A percentile compares a stretch with the other conserved stretches of the same genome.
Conservation (phyloP, 441 rosid species). For the Corymbia citriodora region DNA sequence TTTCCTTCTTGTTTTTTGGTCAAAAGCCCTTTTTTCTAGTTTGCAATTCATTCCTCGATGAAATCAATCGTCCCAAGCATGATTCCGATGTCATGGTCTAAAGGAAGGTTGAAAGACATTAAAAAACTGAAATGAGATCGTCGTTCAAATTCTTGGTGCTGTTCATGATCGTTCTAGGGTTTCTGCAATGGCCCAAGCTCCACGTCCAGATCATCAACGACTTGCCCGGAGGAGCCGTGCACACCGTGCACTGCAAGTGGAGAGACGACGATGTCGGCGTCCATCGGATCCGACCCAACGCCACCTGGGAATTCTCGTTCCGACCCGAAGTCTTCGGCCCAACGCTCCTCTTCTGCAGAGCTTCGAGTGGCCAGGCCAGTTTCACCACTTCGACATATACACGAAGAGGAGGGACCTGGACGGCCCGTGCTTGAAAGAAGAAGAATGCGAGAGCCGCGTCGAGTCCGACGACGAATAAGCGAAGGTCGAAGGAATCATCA, state of each 20-base stretch:
- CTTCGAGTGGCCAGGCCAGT: background rate
- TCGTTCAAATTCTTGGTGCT: background rate
- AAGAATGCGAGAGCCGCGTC: background rate
- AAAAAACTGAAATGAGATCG: background rate
- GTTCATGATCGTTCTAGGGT: background rate
- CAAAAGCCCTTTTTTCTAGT: background rate
- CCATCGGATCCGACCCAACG: background rate
- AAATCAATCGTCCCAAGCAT: background rate
- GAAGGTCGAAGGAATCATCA: background rate
- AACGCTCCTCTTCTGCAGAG: background rate
- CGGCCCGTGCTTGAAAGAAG: background rate
- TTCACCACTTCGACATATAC: background rate
- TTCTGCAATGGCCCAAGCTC: background rate
- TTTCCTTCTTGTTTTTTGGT: background rate
- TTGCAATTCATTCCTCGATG: background rate
- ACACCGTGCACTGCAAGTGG: background rate
- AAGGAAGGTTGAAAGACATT: background rate
- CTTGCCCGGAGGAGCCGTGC: background rate
- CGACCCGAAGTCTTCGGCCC: background rate
- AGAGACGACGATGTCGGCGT: background rate
- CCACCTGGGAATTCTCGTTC: background rate
- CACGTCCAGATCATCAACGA: background rate
- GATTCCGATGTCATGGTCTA: background rate
- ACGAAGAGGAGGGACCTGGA: background rate
- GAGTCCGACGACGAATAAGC: background rate